Evolutionary conservation across 331 rosid species (phyloP).

Genomic region (Prunus yedoensis): DNA sequence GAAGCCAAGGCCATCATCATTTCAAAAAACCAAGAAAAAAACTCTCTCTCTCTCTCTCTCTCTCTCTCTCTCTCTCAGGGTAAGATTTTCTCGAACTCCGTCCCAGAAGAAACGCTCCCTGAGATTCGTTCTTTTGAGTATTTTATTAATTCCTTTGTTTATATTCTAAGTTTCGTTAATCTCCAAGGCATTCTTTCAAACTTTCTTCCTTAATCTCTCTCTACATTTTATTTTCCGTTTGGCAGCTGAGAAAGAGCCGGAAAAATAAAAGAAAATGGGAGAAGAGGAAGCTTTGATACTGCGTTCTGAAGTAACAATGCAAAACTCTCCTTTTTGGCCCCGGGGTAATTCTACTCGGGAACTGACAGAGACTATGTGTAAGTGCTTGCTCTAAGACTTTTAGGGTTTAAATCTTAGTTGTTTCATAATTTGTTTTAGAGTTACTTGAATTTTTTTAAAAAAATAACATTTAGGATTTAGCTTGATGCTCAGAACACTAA

Average conservation of each 20-base stretch:
- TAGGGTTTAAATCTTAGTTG: not conserved
- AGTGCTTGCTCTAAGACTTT: not conserved
- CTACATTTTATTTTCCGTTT: not conserved
- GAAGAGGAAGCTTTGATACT: not conserved
- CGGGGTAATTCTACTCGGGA: not conserved
- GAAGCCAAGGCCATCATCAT: not conserved
- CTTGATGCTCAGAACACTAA: not conserved
- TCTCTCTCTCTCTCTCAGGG: not conserved
- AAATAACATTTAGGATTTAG: not conserved
- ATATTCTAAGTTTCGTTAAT: not conserved
- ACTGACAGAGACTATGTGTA: not conserved
- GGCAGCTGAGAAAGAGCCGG: slow-evolving; percentile 1
- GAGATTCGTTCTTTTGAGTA: slow-evolving; percentile 6
- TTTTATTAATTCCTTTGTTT: not conserved
- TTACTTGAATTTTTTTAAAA: not conserved
- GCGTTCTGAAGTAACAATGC: not conserved
- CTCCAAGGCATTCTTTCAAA: not conserved
- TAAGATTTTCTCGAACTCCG: not conserved
- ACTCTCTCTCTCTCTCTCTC: no score
- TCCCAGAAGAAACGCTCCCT: not conserved
- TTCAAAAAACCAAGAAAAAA: not conserved
- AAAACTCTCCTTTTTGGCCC: not conserved
- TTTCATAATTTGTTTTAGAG: not conserved
- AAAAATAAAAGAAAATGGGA: not conserved
- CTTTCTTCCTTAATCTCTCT: not conserved